Percentiles rank a stretch among this genome's conserved stretches.
phyloP scores from a whole-genome alignment of 2,329 filamentous ascomycete genomes.

The Venturia oleaginea region DNA sequence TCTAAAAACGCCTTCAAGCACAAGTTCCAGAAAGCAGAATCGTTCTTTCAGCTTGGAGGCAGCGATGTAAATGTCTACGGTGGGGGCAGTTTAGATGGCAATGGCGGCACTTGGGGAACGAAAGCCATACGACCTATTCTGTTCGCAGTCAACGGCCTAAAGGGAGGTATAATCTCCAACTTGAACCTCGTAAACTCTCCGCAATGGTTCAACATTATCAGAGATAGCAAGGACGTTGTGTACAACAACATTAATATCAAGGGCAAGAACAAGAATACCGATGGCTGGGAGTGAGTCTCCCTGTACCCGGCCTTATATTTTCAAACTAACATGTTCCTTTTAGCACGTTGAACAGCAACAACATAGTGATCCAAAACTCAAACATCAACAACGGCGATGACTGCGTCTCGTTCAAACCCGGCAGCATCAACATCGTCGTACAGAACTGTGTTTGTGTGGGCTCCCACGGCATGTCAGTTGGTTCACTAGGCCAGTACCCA shows the following conservation, averaged over 20 bases:
- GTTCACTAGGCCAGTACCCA: conserved; percentile 57
- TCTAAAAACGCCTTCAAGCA: conserved; percentile 54
- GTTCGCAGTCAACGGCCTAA: conserved; percentile 47
- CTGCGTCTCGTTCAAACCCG: conserved; percentile 66
- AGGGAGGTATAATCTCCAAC: conserved; percentile 50
- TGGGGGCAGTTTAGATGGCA: conserved; percentile 53
- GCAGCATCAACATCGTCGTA: conserved; percentile 55
- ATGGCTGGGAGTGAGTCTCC: conserved; percentile 9
- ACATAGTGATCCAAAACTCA: conserved; percentile 59
- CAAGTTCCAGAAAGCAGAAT: conserved; percentile 56
- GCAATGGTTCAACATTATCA: conserved; percentile 57
- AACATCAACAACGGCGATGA: conserved; percentile 58
- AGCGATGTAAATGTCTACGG: conserved; percentile 60
- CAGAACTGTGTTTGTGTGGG: conserved; percentile 57
- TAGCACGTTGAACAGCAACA: conserved; percentile 48
- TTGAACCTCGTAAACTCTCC: conserved; percentile 52
- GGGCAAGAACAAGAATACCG: conserved; percentile 8
- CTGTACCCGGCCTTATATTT: background rate
- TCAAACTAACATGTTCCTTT: background rate
- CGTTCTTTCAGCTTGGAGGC: conserved; percentile 60
- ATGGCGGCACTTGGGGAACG: conserved; percentile 53
- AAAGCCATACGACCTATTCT: conserved; percentile 51
- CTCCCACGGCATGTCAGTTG: conserved; percentile 59
- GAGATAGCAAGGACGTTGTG: conserved; percentile 54
- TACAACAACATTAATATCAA: conserved; percentile 37